Evolutionary conservation across 2,329 filamentous ascomycete species (phyloP), one percentile per base, ranked within the genome.

Genomic region (Paramyrothecium roridum): DNA sequence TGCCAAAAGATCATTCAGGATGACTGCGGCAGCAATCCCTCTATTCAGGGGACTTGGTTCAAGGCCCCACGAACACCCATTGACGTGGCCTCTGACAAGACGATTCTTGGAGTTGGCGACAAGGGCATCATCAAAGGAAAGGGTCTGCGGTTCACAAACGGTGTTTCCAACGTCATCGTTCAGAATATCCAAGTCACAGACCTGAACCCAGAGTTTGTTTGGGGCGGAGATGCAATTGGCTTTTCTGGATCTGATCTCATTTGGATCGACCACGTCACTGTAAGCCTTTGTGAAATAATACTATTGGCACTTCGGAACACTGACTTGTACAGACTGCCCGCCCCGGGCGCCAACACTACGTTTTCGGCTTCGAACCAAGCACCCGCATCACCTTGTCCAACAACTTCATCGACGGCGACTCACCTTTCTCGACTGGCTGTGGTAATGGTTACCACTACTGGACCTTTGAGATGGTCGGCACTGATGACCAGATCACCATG

Each of bases 381-480:
- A 77, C 76, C 66, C 80, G 80, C 48, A 79, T 86, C 22, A 84
- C 82, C 30, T 78, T 87, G 66, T 82, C 82, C 61, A 85, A 86
- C 77, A 76, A 66, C 70, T 79, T 83, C 64, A 80, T 87, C 61
- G 78, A 87, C 63, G 84, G 84, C 48, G 65, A 66, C 23, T 76
- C 77, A 33, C 66, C 70, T n/a, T 86, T 75, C 72, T 85, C 81
- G 12, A 78, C 83, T 3, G 80, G 77, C 50, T 86, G 83, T 68
- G 37, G 37, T 6, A 74, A 86, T 63, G 75, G 73, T 45, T 76
- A 82, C 68, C 81, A 84, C 70, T 85, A 86, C 78, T 86, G 83
- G 81, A 76, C 70, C 26, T 68, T 85, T 59, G 83, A 83, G 72
- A 75, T 86, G 50, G 77, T 75, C 45, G 83, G 84, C 19, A 73